phyloP scores from a whole-genome alignment of 129 eudicot species.

The Calendula officinalis region DNA sequence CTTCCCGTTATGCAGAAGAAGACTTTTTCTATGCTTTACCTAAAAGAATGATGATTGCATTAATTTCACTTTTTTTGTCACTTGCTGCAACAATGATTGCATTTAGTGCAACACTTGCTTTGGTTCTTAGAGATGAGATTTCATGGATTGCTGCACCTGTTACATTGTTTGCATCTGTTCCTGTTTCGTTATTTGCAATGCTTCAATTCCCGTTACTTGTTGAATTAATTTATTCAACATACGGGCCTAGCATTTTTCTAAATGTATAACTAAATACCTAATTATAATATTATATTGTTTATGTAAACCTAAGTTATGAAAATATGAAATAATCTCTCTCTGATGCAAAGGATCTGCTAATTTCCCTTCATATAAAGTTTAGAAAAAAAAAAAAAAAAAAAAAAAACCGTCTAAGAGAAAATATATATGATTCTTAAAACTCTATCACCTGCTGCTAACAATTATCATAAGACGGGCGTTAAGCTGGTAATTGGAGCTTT shows the following conservation, averaged over 20 bases:
- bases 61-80: constrained; percentile 31
- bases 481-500: constrained; percentile 88
- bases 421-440: constrained; percentile 20
- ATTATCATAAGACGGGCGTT: constrained; percentile 32
- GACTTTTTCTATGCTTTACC: constrained; percentile 36
- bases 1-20: constrained; percentile 31
- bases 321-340: neutral
- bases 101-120: constrained; percentile 25
- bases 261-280: constrained; percentile 9
- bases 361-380: constrained; percentile 10
- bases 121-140: constrained; percentile 15
- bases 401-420: constrained; percentile 9
- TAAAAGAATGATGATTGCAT: constrained; percentile 29
- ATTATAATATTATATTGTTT: too few species aligned
- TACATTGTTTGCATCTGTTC: constrained; percentile 25
- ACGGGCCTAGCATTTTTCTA: constrained; percentile 33
- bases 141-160: constrained; percentile 33
- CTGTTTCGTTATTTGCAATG: constrained; percentile 37
- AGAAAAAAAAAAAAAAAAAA: constrained; percentile 11
- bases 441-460: constrained; percentile 30
- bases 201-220: constrained; percentile 51
- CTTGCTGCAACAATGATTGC: constrained; percentile 33
- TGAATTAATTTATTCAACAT: constrained; percentile 43
- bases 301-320: too few species aligned
- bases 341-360: constrained; percentile 10